Evolutionary conservation across 116 monocot species (phyloP), one percentile per base, ranked within the genome.

Genomic region (Posidonia oceanica): DNA sequence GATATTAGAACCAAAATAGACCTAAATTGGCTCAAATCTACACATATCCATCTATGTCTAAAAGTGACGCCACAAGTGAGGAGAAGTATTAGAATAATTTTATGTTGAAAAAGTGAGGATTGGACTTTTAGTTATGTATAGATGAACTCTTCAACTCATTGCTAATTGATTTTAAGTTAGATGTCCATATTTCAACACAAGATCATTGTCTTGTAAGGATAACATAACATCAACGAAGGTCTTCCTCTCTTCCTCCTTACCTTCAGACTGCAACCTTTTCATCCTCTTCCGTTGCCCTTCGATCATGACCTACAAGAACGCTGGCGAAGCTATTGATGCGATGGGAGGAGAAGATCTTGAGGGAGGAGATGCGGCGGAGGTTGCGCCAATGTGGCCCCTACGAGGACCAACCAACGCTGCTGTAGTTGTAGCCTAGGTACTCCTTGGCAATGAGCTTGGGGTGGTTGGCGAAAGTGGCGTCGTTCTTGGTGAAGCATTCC

Each of bases 391-490:
- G 71, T 38, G 76, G 71, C 15, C 85, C 83, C 69, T 80, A 80
- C 54, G 59, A 6, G 15, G 83, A 54, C 71, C 17, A 29, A 11
- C 52, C 41, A 44, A 88, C 17, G 54, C 41, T 66, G 37, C 77
- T 64, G 62, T 63, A 36, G 70, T 85, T 63, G 71, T 83, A 83
- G 40, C 70, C 53, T 21, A 78, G 56, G 83, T 54, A 16, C 36
- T 61, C 36, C 36, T 14, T 29, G 56, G 77, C 60, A 38, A 80
- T 73, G 39, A 86, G 51, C 0, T 16, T 18, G 16, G 86, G 83
- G 18, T 86, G 89, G 69, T 76, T 79, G 57, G 83, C 85, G 74
- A 89, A 86, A 74, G 60, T 39, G 64, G 77, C 17, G 63, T 89
- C 89, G 42, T 83, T 71, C 10, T 53, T 78, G 29, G 83, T 80